Evolutionary conservation across 306 rosid genomes (phyloP).

Genomic region (Ziziphus jujuba): DNA sequence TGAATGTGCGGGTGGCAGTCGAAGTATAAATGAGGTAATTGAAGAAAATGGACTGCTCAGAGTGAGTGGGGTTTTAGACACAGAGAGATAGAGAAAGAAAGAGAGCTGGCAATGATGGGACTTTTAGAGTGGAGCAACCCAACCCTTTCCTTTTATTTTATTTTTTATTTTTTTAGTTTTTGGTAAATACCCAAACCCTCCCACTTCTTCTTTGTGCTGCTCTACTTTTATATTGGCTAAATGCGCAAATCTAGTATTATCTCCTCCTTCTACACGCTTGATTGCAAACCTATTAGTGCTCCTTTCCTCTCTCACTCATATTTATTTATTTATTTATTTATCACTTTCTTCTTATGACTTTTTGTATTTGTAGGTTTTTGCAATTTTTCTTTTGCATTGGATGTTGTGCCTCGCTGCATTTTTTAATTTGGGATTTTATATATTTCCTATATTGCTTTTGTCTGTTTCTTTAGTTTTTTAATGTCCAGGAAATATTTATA

Average conservation of each 20-base stretch:
- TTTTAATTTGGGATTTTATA: not conserved
- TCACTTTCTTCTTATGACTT: not conserved
- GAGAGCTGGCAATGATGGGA: constrained; percentile 38
- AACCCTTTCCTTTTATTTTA: not conserved
- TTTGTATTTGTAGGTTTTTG: not conserved
- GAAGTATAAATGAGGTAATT: not conserved
- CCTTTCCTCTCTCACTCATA: too few relatives aligned
- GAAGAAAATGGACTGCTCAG: constrained; percentile 21
- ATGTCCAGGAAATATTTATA: too few relatives aligned
- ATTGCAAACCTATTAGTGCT: too few relatives aligned
- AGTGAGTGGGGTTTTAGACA: constrained; percentile 23
- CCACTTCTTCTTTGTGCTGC: too few relatives aligned
- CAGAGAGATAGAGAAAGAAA: constrained; percentile 7
- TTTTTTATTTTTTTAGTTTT: too few relatives aligned
- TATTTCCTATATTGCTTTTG: not conserved
- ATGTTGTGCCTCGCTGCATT: not conserved
- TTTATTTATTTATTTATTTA: not conserved
- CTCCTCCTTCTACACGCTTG: too few relatives aligned
- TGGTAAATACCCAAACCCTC: too few relatives aligned
- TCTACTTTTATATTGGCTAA: too few relatives aligned
- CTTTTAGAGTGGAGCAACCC: constrained; percentile 5
- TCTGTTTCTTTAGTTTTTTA: not conserved
- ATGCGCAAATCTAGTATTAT: too few relatives aligned
- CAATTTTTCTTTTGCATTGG: too few relatives aligned
- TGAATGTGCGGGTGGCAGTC: not conserved